Evolutionary conservation across 768 basidiomycete genomes (phyloP).

Genomic region (Tulasnella sp.): DNA sequence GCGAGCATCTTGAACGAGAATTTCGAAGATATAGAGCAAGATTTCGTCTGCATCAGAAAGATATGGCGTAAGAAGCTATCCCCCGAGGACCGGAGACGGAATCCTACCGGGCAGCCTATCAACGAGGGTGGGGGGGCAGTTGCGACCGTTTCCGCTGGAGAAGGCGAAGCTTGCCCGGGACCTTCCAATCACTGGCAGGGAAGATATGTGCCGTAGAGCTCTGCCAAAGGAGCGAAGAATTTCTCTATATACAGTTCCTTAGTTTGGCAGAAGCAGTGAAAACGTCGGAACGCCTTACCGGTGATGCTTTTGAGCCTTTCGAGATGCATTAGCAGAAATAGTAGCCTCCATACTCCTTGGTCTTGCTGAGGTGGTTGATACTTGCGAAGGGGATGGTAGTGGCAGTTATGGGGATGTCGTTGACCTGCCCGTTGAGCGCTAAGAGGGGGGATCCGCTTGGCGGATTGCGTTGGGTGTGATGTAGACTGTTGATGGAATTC

Average conservation of each 20-base stretch:
- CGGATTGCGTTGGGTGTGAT: no score
- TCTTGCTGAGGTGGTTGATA: no score
- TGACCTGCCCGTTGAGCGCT: no score
- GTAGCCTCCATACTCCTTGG: background rate
- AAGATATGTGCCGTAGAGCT: background rate
- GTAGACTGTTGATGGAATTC: no score
- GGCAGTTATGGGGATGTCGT: no score
- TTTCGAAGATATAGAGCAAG: background rate
- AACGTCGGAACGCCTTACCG: background rate
- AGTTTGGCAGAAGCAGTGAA: background rate
- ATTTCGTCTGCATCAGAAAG: background rate
- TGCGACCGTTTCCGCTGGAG: background rate
- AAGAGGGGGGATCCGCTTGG: no score
- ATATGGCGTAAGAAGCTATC: no score
- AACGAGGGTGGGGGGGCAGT: background rate
- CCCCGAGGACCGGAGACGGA: background rate
- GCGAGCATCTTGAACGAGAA: background rate
- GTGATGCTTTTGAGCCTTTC: background rate
- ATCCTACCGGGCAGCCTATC: background rate
- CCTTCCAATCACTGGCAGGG: background rate
- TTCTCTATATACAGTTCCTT: background rate
- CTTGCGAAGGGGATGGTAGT: no score
- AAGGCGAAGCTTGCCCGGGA: background rate
- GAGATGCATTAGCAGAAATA: background rate
- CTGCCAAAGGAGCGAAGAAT: background rate